Evolutionary conservation across 1,284 basidiomycete species (phyloP).

Genomic region (Rhodotorula sp.): DNA sequence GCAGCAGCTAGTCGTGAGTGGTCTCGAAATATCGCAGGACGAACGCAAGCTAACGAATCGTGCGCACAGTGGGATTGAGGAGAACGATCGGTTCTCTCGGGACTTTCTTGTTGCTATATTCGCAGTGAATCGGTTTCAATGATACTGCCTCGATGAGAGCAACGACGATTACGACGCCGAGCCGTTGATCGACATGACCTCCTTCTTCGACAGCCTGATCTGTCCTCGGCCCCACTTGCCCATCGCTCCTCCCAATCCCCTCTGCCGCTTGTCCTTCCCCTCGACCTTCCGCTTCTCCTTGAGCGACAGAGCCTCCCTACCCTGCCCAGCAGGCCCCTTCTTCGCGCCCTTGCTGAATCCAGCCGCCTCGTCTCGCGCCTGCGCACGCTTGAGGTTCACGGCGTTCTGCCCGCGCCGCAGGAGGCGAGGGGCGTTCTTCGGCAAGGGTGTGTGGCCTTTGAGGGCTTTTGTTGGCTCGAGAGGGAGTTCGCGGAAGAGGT

Average conservation of each 20-base stretch:
- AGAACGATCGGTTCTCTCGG: not conserved
- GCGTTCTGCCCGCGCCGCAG: slow-evolving; percentile 34
- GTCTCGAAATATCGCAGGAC: not conserved
- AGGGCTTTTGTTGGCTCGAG: slow-evolving; percentile 21
- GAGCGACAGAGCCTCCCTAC: slow-evolving; percentile 27
- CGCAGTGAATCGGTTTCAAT: not conserved
- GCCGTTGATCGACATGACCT: slow-evolving; percentile 25
- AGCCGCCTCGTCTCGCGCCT: slow-evolving; percentile 28
- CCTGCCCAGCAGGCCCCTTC: slow-evolving; percentile 1
- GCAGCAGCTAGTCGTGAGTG: not conserved
- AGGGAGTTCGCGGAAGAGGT: slow-evolving; percentile 32
- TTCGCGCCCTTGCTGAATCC: slow-evolving; percentile 21
- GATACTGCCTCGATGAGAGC: no score
- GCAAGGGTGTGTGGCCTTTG: slow-evolving; percentile 38
- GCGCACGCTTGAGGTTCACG: slow-evolving; percentile 33
- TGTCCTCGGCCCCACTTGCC: slow-evolving; percentile 32
- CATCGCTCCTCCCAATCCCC: slow-evolving; percentile 28
- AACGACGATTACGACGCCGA: not conserved
- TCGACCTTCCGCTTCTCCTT: slow-evolving; percentile 37
- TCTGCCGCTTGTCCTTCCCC: slow-evolving; percentile 34
- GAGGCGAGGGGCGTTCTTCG: slow-evolving; percentile 35
- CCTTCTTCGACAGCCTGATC: slow-evolving; percentile 30
- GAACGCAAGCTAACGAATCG: not conserved
- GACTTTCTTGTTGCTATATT: not conserved
- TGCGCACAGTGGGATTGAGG: slow-evolving; percentile 27